These are phyloP conservation scores for Emmonsiellopsis sp. DNA, from an alignment of 2,329 filamentous ascomycete species.

Conservation along the genomic window DNA sequence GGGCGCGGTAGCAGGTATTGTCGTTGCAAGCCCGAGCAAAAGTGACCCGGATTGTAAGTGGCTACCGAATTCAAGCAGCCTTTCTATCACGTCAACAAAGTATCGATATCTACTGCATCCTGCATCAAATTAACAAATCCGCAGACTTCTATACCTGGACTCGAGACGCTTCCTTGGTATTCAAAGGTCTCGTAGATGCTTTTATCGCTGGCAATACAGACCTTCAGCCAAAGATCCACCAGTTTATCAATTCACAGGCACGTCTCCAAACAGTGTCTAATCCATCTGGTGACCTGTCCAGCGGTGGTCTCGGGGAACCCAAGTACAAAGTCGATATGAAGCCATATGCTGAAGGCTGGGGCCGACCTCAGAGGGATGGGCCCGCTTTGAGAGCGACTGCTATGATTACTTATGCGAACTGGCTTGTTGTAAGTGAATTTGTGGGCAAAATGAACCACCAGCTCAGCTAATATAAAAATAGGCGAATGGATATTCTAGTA, in stretches of 20 bases:
- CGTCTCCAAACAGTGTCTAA: constrained; percentile 57
- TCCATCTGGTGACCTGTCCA: constrained; percentile 50
- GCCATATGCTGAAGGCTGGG: constrained; percentile 60
- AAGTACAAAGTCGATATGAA: constrained; percentile 60
- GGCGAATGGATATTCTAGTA: constrained; percentile 45
- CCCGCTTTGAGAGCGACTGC: constrained; percentile 25
- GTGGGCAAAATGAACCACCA: neutral
- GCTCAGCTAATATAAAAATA: constrained; percentile 2
- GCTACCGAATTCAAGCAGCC: neutral
- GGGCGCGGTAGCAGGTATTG: constrained; percentile 43
- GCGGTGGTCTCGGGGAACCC: constrained; percentile 56
- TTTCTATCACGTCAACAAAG: neutral
- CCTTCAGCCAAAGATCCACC: constrained; percentile 54
- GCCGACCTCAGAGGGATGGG: constrained; percentile 57
- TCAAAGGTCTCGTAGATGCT: constrained; percentile 61
- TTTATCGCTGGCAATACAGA: constrained; percentile 53
- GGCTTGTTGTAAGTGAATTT: constrained; percentile 45
- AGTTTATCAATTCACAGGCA: constrained; percentile 60
- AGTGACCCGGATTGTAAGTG: constrained; percentile 44
- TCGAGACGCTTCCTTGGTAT: constrained; percentile 62
- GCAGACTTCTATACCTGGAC: constrained; percentile 72
- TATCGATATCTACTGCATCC: neutral
- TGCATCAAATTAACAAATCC: neutral
- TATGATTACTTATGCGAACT: constrained; percentile 45
- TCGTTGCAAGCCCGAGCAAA: constrained; percentile 51